phyloP scores from a whole-genome alignment of 1,284 basidiomycete species.

The Ganoderma meredithae region DNA sequence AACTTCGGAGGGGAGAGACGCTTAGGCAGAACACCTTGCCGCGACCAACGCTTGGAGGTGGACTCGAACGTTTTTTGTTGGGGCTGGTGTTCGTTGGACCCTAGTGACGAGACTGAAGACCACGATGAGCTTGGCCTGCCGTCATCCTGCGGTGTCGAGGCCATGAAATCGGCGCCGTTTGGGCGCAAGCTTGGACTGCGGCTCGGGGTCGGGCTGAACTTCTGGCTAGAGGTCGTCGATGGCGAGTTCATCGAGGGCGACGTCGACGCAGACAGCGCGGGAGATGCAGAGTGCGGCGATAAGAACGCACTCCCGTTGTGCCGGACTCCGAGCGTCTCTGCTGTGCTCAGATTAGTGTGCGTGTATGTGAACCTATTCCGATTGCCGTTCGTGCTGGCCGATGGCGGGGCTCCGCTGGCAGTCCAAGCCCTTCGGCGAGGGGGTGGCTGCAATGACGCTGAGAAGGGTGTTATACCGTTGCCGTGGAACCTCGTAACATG shows the following conservation, averaged over 20 bases:
- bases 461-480: conserved; percentile 28
- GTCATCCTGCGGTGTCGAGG: conserved; percentile 21
- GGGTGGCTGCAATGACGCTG: conserved; percentile 67
- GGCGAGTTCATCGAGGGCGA: conserved; percentile 25
- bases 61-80: conserved; percentile 44
- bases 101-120: conserved; percentile 61
- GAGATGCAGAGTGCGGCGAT: conserved; percentile 25
- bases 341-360: conserved; percentile 45
- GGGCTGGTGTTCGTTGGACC: conserved; percentile 46
- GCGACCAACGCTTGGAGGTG: conserved; percentile 61
- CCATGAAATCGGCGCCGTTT: conserved; percentile 23
- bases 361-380: conserved; percentile 38
- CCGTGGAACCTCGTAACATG: conserved; percentile 23
- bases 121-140: conserved; percentile 50
- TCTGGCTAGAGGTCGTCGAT: conserved; percentile 28
- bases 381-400: conserved; percentile 28
- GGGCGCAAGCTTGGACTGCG: conserved; percentile 23
- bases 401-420: conserved; percentile 41
- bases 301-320: conserved; percentile 34
- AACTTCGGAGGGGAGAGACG: conserved; percentile 63
- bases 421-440: conserved; percentile 60
- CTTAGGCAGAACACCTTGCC: conserved; percentile 60
- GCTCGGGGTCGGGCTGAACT: conserved; percentile 29
- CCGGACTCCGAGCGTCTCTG: conserved; percentile 46
- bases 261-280: conserved; percentile 25